Evolutionary conservation across 148 eudicot species (phyloP).

Genomic region (Rhododendron simsii): DNA sequence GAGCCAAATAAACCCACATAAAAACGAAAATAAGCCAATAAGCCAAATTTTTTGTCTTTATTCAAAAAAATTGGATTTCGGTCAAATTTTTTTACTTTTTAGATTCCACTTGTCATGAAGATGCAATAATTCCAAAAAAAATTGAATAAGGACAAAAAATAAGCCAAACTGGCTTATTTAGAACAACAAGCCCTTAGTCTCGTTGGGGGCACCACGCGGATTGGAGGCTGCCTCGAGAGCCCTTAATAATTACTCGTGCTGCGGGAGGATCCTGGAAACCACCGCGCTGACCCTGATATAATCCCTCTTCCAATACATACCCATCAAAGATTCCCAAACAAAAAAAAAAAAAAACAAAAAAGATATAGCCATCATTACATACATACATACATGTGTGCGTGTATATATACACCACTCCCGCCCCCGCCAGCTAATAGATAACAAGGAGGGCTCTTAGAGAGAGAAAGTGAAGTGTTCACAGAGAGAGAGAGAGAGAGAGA

Average conservation of each 20-base stretch:
- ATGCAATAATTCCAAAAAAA: too few relatives aligned
- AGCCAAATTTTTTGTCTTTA: too few relatives aligned
- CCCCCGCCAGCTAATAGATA: neutral
- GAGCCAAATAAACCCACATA: too few relatives aligned
- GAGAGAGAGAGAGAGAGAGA: neutral
- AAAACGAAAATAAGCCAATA: too few relatives aligned
- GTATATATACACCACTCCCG: neutral
- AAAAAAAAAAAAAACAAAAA: too few relatives aligned
- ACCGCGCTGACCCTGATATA: neutral
- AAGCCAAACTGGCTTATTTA: too few relatives aligned
- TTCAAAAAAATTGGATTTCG: too few relatives aligned
- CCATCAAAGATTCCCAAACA: neutral
- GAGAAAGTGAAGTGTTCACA: neutral
- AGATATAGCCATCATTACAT: neutral
- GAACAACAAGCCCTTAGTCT: too few relatives aligned
- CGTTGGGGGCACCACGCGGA: neutral
- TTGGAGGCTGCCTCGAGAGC: neutral
- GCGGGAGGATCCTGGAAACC: neutral
- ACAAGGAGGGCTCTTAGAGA: neutral
- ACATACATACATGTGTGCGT: neutral
- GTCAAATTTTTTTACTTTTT: too few relatives aligned
- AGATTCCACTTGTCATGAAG: too few relatives aligned
- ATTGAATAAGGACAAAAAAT: too few relatives aligned
- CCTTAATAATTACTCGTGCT: neutral
- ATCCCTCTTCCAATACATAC: neutral